Conservation (phyloP, 2,329 filamentous ascomycete species). For the Colletotrichum nymphaeae region DNA sequence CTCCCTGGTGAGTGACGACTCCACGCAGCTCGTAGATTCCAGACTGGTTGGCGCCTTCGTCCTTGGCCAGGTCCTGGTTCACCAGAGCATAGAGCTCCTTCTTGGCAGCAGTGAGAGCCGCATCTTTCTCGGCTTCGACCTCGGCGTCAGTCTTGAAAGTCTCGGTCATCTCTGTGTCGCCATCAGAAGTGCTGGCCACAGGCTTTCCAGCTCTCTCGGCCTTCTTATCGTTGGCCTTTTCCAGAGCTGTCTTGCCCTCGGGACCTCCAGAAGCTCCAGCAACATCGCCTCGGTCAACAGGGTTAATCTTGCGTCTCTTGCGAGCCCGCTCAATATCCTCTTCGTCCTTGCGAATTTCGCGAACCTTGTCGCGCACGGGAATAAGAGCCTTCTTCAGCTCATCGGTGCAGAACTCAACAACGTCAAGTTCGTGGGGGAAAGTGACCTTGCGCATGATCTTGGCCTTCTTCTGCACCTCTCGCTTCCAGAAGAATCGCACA, state of each 20-base stretch:
- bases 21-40: conserved; percentile 95
- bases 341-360: conserved; percentile 94
- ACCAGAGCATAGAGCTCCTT: conserved; percentile 87
- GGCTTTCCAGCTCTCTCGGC: conserved; percentile 49
- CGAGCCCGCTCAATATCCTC: conserved; percentile 90
- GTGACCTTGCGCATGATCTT: conserved; percentile 99
- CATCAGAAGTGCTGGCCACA: conserved; percentile 60
- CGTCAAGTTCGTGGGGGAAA: conserved; percentile 92
- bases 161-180: conserved; percentile 78
- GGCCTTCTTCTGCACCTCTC: conserved; percentile 95
- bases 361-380: conserved; percentile 95
- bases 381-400: conserved; percentile 84
- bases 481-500: conserved; percentile 98
- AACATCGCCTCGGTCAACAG: conserved; percentile 58
- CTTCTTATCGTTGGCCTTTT: conserved; percentile 55
- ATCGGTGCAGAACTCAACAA: conserved; percentile 95
- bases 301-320: conserved; percentile 85
- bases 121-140: conserved; percentile 85
- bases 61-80: conserved; percentile 77
- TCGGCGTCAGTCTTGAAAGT: conserved; percentile 94
- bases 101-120: conserved; percentile 81
- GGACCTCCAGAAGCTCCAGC: conserved; percentile 56
- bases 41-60: conserved; percentile 90
- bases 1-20: conserved; percentile 95
- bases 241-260: conserved; percentile 62